A percentile compares a stretch with the other conserved stretches of the same genome.
These are phyloP conservation scores for Ascochyta lentis DNA, from an alignment of 2,329 filamentous ascomycete genomes.

Conservation along the genomic window DNA sequence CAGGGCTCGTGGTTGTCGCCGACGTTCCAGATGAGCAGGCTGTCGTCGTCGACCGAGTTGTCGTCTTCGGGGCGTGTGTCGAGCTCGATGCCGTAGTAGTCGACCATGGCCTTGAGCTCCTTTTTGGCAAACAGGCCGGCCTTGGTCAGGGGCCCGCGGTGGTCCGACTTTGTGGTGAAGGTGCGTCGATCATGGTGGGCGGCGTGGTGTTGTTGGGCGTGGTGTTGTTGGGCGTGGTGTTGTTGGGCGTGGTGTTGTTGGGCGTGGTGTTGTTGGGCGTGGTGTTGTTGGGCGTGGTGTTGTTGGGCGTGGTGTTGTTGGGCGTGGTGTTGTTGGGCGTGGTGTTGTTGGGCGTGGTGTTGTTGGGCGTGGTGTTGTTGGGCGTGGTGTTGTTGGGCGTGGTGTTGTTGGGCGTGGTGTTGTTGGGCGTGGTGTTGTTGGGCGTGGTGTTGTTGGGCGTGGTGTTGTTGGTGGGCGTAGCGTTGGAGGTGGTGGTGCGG, in stretches of 20 bases:
- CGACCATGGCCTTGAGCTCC: slow-evolving; percentile 57
- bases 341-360: slow-evolving; percentile 7
- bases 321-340: neutral
- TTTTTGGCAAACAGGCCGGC: slow-evolving; percentile 47
- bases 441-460: neutral
- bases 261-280: neutral
- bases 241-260: too few species aligned
- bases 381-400: too few species aligned
- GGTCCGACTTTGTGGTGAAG: slow-evolving; percentile 14
- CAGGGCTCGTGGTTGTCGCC: slow-evolving; percentile 43
- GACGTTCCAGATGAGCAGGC: slow-evolving; percentile 40
- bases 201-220: too few species aligned
- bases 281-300: neutral
- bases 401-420: neutral
- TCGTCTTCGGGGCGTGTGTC: slow-evolving; percentile 35
- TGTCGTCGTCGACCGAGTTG: slow-evolving; percentile 34
- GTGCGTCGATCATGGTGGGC: slow-evolving; percentile 12
- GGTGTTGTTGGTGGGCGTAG: neutral
- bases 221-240: neutral
- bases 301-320: slow-evolving; percentile 2
- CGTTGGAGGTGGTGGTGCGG: neutral
- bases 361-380: neutral
- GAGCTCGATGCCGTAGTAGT: slow-evolving; percentile 52
- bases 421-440: slow-evolving; percentile 2
- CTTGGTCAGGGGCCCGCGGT: slow-evolving; percentile 29